Percentiles rank a stretch among this genome's conserved stretches.
These are phyloP conservation scores for Aristolochia contorta DNA, from an alignment of 164 flowering plant genomes.

Conservation along the genomic window DNA sequence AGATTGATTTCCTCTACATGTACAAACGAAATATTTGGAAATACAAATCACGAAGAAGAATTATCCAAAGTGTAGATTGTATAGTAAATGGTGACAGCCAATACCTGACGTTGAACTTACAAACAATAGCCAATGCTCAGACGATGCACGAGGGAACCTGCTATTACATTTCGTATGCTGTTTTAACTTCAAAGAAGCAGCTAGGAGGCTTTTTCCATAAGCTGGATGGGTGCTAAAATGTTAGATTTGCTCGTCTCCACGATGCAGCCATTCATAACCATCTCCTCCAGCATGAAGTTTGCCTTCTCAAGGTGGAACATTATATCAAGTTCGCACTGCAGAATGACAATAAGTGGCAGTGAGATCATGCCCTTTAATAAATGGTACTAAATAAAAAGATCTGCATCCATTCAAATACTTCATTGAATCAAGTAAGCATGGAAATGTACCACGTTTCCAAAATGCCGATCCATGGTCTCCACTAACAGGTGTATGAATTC, in stretches of 20 bases:
- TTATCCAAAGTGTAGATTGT: too few relatives aligned
- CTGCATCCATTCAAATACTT: background rate
- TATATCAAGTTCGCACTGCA: conserved; percentile 96
- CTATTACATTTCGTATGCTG: too few relatives aligned
- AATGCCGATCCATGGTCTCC: conserved; percentile 98
- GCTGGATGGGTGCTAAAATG: conserved; percentile 74
- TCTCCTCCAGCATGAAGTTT: conserved; percentile 98
- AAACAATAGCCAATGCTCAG: too few relatives aligned
- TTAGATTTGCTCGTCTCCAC: conserved; percentile 92
- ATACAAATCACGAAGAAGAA: too few relatives aligned
- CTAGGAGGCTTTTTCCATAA: conserved; percentile 80
- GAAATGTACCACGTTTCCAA: conserved; percentile 89
- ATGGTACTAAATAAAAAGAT: background rate
- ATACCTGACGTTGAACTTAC: too few relatives aligned
- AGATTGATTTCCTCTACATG: too few relatives aligned
- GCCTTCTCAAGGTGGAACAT: conserved; percentile 99
- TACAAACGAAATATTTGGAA: too few relatives aligned
- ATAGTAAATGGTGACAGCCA: too few relatives aligned
- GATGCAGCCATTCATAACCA: conserved; percentile 97
- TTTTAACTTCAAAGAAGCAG: too few relatives aligned
- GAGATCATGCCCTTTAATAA: background rate
- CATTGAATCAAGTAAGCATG: background rate
- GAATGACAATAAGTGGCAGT: background rate
- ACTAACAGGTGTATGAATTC: conserved; percentile 90
- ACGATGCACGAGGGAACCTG: too few relatives aligned